Percentiles rank a stretch among this genome's conserved stretches.
These are phyloP conservation scores for Cryptosporidium muris DNA, from an alignment of 169 alveolate species.

Conservation along the genomic window DNA sequence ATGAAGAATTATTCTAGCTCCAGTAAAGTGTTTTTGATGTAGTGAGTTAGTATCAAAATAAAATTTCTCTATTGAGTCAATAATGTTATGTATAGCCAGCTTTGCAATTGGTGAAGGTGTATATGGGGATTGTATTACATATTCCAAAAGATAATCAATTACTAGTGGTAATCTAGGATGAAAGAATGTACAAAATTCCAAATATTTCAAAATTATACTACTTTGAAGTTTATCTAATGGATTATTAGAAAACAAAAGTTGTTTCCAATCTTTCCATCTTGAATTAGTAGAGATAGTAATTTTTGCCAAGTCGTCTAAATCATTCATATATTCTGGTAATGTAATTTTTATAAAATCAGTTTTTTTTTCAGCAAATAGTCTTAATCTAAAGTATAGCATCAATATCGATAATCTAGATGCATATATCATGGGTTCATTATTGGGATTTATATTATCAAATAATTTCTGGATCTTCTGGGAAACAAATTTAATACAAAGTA, in stretches of 20 bases:
- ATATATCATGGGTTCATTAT: conserved; percentile 6
- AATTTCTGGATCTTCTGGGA: conserved; percentile 14
- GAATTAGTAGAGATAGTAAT: background rate
- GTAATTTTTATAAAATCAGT: conserved; percentile 8
- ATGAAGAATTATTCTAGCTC: conserved; percentile 53
- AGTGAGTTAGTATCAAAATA: conserved; percentile 17
- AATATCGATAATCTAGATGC: conserved; percentile 25
- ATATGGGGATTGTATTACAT: conserved; percentile 17
- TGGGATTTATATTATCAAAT: conserved; percentile 20
- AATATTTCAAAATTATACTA: conserved; percentile 24
- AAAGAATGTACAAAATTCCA: conserved; percentile 27
- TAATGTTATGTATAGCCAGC: background rate
- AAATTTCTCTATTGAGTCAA: conserved; percentile 20
- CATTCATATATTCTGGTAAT: background rate
- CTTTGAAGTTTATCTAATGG: conserved; percentile 23
- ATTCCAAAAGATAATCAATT: background rate
- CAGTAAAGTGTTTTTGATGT: conserved; percentile 27
- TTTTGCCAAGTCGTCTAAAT: background rate
- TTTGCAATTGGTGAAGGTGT: background rate
- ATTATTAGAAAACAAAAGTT: conserved; percentile 12
- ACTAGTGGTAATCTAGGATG: conserved; percentile 51
- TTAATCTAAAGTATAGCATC: conserved; percentile 17
- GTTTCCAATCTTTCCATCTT: conserved; percentile 51
- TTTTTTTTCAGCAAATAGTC: conserved; percentile 29
- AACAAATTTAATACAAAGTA: conserved; percentile 14